Evolutionary conservation across 306 rosid species (phyloP), one percentile per base, ranked within the genome.

Genomic region (Prunus salicina): DNA sequence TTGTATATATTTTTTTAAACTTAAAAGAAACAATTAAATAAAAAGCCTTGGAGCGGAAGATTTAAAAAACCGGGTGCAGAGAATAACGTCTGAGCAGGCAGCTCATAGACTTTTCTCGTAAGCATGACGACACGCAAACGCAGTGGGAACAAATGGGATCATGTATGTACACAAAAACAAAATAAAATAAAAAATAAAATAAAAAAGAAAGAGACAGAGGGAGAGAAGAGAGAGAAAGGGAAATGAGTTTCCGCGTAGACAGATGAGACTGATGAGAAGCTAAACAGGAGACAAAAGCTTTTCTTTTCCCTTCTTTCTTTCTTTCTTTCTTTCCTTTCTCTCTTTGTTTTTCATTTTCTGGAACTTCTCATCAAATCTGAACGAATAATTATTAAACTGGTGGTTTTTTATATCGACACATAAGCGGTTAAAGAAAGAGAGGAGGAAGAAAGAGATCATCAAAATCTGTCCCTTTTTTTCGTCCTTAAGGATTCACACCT

Each of bases 241-340:
- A 78, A 64, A 71, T 79, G 66, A 67, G 94, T 89, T 89, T 89
- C 87, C 98, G 98, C 98, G 96, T 93, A 79, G 93, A 89, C 64
- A 84, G 93, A 86, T 86, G 80, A 86, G 89, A 81, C 71, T 16
- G 73, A 38, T 76, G 69, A 12, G 41, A 62, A 12, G 24, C 55
- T 49, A 14, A 69, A n/a, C 30, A 66, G 18, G 32, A 27, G 1
- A 15, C 6, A 57, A 61, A 43, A 43, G 10, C 34, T 60, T 73
- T 67, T 50, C 43, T 58, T 65, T 65, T 69, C 34, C 32, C 27
- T 22, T 14, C 18, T 60, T 25, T 7, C n/a, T 60, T 45, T 73
- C 57, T 28, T 4, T 58, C 18, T 61, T 20, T 3, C 15, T 61
- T 43, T 71, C 69, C 79, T 70, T 52, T 56, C 30, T 70, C 41